A percentile compares a stretch with the other conserved stretches of the same genome.
phyloP scores from a whole-genome alignment of 1,284 basidiomycete species.

The Anthracocystis walkeri region DNA sequence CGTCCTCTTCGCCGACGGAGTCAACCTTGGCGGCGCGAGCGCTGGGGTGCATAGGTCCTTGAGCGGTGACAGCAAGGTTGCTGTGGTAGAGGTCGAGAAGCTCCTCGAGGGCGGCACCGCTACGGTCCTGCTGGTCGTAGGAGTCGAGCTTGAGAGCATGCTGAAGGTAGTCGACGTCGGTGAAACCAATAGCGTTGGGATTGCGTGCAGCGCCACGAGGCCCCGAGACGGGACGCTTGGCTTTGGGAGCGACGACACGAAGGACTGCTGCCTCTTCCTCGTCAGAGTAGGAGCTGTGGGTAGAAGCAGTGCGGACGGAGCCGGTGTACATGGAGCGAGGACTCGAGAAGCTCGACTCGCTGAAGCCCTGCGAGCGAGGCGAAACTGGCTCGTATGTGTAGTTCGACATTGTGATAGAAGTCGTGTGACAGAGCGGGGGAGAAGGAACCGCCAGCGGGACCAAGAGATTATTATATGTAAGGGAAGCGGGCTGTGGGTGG shows the following conservation, averaged over 20 bases:
- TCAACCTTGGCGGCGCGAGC: slow-evolving; percentile 23
- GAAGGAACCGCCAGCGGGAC: slow-evolving; percentile 27
- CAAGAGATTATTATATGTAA: slow-evolving; percentile 19
- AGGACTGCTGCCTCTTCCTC: slow-evolving; percentile 23
- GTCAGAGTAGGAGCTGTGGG: slow-evolving; percentile 30
- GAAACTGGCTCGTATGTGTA: slow-evolving; percentile 40
- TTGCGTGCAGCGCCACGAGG: slow-evolving; percentile 7
- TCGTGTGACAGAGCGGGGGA: background rate
- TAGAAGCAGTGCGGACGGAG: slow-evolving; percentile 30
- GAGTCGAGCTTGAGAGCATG: slow-evolving; percentile 38
- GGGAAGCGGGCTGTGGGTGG: background rate
- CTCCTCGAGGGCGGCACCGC: slow-evolving; percentile 28
- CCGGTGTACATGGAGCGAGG: slow-evolving; percentile 34
- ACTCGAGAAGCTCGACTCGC: slow-evolving; percentile 35
- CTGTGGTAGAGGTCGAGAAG: slow-evolving; percentile 37
- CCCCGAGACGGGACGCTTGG: slow-evolving; percentile 18
- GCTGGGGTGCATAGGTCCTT: slow-evolving; percentile 7
- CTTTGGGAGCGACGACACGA: slow-evolving; percentile 21
- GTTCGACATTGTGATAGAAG: slow-evolving; percentile 23
- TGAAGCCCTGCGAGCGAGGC: slow-evolving; percentile 36
- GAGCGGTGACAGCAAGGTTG: slow-evolving; percentile 19
- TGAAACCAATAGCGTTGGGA: slow-evolving; percentile 13
- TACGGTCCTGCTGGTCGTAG: slow-evolving; percentile 10
- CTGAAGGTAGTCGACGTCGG: slow-evolving; percentile 37
- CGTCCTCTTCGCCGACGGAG: slow-evolving; percentile 37